Base-by-base conservation (phyloP, 257 asterid species). In the Marsdenia floribunda region DNA sequence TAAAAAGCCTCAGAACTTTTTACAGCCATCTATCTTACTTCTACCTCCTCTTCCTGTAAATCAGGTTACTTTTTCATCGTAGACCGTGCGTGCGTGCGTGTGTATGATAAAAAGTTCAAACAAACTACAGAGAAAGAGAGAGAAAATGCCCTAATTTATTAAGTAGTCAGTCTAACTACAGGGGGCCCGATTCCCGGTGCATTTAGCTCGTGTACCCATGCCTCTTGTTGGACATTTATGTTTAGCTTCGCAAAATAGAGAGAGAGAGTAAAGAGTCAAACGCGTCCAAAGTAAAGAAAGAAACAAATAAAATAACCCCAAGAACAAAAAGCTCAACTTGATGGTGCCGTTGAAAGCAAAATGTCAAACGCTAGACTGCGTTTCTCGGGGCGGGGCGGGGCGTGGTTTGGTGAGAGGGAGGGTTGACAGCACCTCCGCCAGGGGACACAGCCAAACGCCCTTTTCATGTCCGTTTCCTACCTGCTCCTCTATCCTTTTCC, bases 291-390 rank as follows among this genome's bases (percentile, higher is more conserved):
- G 33, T 66, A 19, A 21, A 38, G 52, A 66, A 38, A 38, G 52
- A 38, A 19, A 13, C 71, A 66, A 66, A 66, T 38, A 66, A 66
- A 55, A 66, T 7, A 38, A 49, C 33, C 12, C n/a, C 79, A 78
- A 80, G 75, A 59, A 70, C 74, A 78, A 60, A 78, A 82, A 77
- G 81, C 75, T 74, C 75, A 79, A 9, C 49, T 68, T 49, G 73
- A 86, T 82, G 90, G 89, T 89, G 88, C 93, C 81, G 88, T 85
- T 86, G 97, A 88, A 87, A 91, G 96, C 93, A 91, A 91, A 90
- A 90, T 90, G 97, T 91, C 96, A 90, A 90, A 90, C 83, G 72
- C 96, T 87, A 91, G 77, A 79, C 86, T 87, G 88, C 85, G 60
- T 81, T 85, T 44, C 81, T 80, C 53, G 87, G 90, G 84, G 81